Base-by-base conservation (phyloP, 2,329 filamentous ascomycete genomes). In the Penicillium sp. region DNA sequence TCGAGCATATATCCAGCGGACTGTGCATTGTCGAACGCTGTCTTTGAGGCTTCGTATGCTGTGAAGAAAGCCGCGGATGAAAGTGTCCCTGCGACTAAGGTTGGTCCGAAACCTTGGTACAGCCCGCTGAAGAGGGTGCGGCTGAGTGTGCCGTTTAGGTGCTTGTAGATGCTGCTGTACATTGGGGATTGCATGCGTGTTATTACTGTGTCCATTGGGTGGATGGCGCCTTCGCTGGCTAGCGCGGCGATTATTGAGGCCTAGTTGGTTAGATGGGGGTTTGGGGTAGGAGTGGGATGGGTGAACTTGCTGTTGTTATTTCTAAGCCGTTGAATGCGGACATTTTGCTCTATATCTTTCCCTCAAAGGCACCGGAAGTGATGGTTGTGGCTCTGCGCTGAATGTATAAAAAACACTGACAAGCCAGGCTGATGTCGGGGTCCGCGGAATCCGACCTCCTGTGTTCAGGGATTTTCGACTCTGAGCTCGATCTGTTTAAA, bases 131-230 rank as follows among this genome's bases (percentile, higher is more conserved):
- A 59, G 25, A 59, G 45, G 9, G 53, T n/a, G 4, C 36, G 57
- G 16, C 11, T 57, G 11, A 57, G 9, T 16, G 53, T 23, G 11
- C 57, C 57, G 5, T 59, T 59, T 31, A 38, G 10, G 10, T 51
- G 44, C 27, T 57, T 59, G 39, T 59, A 59, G 15, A 53, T 27
- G 9, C 33, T 33, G 15, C 6, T 56, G 27, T 59, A 59, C 5
- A 38, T 38, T 33, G 53, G 39, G 2, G 47, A 52, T 59, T 59
- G 57, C 53, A 59, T 57, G 21, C 57, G 57, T 16, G 53, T 59
- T 43, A 59, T 51, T 19, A 59, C 48, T 33, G 57, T 59, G n/a
- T 59, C 53, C 38, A 59, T 45, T 48, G 57, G 57, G 39, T 59
- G 57, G 21, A 59, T 57, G 31, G 50, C 44, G 6, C 55, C 25